Evolutionary conservation across 1,284 basidiomycete genomes (phyloP).

Genomic region (Tilletia walkeri): DNA sequence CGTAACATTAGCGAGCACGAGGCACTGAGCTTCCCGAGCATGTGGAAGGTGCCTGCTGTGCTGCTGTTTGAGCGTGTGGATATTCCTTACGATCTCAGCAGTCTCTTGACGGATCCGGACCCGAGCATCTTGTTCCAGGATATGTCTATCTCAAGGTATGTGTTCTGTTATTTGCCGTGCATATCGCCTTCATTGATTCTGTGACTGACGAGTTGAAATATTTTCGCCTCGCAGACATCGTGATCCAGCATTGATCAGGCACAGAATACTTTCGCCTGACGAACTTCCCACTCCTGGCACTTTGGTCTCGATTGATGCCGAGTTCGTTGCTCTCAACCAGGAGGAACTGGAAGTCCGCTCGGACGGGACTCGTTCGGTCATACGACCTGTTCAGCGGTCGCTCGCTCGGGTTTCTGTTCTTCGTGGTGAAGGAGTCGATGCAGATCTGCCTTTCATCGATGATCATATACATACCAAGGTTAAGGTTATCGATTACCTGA

Average conservation of each 20-base stretch:
- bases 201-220: too few species aligned
- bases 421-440: conserved; percentile 74
- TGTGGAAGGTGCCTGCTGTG: conserved; percentile 92
- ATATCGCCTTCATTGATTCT: not conserved
- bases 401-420: conserved; percentile 92
- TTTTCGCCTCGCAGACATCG: conserved; percentile 61
- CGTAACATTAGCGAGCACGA: conserved; percentile 78
- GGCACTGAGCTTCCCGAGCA: conserved; percentile 74
- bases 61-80: conserved; percentile 82
- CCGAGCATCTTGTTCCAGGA: conserved; percentile 72
- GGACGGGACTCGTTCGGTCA: conserved; percentile 86
- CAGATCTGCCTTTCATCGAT: conserved; percentile 89
- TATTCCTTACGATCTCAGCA: conserved; percentile 65
- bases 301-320: conserved; percentile 90
- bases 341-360: conserved; percentile 94
- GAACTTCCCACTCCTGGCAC: conserved; percentile 84
- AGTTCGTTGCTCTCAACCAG: conserved; percentile 95
- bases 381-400: conserved; percentile 84
- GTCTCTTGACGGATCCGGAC: conserved; percentile 62
- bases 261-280: conserved; percentile 69
- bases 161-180: not conserved
- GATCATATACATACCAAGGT: conserved; percentile 97
- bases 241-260: conserved; percentile 71
- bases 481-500: conserved; percentile 90
- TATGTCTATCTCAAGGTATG: conserved; percentile 73